These are phyloP conservation scores for Cercospora canescens DNA, from an alignment of 2,329 filamentous ascomycete species.

Conservation along the genomic window DNA sequence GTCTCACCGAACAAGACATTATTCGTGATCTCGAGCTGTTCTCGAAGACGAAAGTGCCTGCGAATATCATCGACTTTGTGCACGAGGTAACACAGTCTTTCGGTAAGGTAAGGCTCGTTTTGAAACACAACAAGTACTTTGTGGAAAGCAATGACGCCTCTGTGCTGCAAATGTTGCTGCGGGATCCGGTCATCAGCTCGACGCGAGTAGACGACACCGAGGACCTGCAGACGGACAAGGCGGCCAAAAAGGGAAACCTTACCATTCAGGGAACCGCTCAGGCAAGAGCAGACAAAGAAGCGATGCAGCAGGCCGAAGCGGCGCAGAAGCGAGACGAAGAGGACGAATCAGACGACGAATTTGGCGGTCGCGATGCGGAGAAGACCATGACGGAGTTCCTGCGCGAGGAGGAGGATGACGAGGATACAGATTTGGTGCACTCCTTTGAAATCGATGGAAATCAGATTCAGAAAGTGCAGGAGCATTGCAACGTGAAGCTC, in stretches of 20 bases:
- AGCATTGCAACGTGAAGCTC: slow-evolving; percentile 77
- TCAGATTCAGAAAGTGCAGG: slow-evolving; percentile 82
- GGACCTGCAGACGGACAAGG: slow-evolving; percentile 74
- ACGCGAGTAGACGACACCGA: slow-evolving; percentile 73
- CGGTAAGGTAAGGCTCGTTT: slow-evolving; percentile 91
- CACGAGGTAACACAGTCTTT: slow-evolving; percentile 84
- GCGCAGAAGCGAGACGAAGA: slow-evolving; percentile 47
- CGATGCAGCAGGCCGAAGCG: slow-evolving; percentile 51
- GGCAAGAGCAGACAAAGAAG: slow-evolving; percentile 83
- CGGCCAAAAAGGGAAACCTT: slow-evolving; percentile 81
- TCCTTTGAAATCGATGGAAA: slow-evolving; percentile 86
- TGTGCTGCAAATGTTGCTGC: slow-evolving; percentile 82
- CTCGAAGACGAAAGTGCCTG: slow-evolving; percentile 82
- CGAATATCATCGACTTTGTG: slow-evolving; percentile 77
- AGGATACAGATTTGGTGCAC: slow-evolving; percentile 84
- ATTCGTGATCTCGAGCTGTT: slow-evolving; percentile 84
- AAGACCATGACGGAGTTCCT: slow-evolving; percentile 68
- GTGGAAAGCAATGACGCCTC: slow-evolving; percentile 88
- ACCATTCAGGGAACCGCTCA: slow-evolving; percentile 95
- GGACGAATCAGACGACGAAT: slow-evolving; percentile 56
- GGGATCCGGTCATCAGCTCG: slow-evolving; percentile 78
- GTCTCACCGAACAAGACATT: slow-evolving; percentile 85
- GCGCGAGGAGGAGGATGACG: slow-evolving; percentile 75
- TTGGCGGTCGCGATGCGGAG: slow-evolving; percentile 48
- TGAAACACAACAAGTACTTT: slow-evolving; percentile 93